Percentiles rank a stretch among this genome's conserved stretches.
phyloP scores from a whole-genome alignment of 2,329 filamentous ascomycete genomes.

The Phoma sp. region DNA sequence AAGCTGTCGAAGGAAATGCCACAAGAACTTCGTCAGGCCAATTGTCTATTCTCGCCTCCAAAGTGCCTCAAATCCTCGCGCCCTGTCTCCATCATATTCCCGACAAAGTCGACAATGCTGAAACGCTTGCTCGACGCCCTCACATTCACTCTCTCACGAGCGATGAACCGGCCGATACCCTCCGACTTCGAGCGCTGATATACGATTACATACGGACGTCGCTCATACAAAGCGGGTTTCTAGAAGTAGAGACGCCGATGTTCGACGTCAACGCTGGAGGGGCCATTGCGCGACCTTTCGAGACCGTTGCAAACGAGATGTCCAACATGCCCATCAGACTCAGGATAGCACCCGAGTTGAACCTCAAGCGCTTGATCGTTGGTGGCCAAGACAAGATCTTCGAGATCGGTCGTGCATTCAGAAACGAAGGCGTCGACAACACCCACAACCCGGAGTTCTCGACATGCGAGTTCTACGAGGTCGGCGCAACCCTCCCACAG shows the following conservation, averaged over 20 bases:
- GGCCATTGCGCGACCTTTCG: constrained; percentile 84
- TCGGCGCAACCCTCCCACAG: constrained; percentile 77
- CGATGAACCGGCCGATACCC: constrained; percentile 67
- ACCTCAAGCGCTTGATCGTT: constrained; percentile 89
- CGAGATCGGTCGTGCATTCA: constrained; percentile 90
- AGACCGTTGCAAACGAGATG: constrained; percentile 79
- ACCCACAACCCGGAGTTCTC: constrained; percentile 98
- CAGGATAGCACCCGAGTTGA: constrained; percentile 91
- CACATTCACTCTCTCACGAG: constrained; percentile 89
- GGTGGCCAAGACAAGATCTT: constrained; percentile 89
- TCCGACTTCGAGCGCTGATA: constrained; percentile 77
- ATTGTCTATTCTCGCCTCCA: constrained; percentile 72
- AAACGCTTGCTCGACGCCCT: constrained; percentile 75
- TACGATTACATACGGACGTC: constrained; percentile 76
- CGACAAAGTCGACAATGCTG: constrained; percentile 69
- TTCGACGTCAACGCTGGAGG: constrained; percentile 84
- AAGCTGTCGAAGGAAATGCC: constrained; percentile 72
- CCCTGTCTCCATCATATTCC: constrained; percentile 84
- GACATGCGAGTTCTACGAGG: constrained; percentile 95
- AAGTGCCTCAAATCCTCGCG: constrained; percentile 74
- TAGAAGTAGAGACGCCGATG: constrained; percentile 91
- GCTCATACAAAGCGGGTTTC: constrained; percentile 73
- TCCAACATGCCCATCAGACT: constrained; percentile 74
- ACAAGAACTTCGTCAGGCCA: constrained; percentile 75
- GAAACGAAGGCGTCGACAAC: constrained; percentile 76